A percentile compares a stretch with the other conserved stretches of the same genome.
Evolutionary conservation across 1,284 basidiomycete genomes (phyloP).

Genomic region (Fomitopsis betulina): DNA sequence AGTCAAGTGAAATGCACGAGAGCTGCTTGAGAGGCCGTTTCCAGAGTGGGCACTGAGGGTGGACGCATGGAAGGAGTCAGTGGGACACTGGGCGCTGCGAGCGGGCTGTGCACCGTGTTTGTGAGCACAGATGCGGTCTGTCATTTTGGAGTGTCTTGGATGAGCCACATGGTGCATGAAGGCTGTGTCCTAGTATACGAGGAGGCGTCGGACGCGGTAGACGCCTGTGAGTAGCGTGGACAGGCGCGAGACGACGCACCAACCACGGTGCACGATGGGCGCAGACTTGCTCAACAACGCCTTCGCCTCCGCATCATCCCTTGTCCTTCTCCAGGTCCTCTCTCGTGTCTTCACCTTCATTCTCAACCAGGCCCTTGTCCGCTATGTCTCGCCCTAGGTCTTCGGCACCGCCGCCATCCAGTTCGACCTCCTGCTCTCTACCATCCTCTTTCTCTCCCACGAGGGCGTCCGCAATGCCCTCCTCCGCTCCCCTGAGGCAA

Average conservation of each 20-base stretch:
- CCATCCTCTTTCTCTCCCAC: slow-evolving; percentile 87
- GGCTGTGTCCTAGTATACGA: too few relatives aligned
- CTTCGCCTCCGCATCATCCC: slow-evolving; percentile 66
- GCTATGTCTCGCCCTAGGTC: slow-evolving; percentile 80
- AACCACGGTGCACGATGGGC: too few relatives aligned
- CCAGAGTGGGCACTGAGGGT: too few relatives aligned
- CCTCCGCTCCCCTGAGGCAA: slow-evolving; percentile 35
- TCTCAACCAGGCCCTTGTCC: slow-evolving; percentile 85
- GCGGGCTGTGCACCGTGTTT: too few relatives aligned
- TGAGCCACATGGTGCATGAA: too few relatives aligned
- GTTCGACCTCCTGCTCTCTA: slow-evolving; percentile 83
- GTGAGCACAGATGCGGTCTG: too few relatives aligned
- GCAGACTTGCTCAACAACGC: slow-evolving; percentile 19
- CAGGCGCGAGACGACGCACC: neutral
- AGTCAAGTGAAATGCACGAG: neutral
- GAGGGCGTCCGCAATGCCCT: slow-evolving; percentile 89
- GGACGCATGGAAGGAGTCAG: neutral
- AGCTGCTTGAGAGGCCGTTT: neutral
- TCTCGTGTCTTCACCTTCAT: slow-evolving; percentile 83
- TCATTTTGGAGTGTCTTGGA: too few relatives aligned
- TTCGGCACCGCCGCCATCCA: slow-evolving; percentile 87
- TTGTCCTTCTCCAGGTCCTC: slow-evolving; percentile 84
- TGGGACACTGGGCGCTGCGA: neutral
- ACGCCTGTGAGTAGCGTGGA: neutral
- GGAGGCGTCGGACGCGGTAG: neutral